These are phyloP conservation scores for Fusarium scirpi DNA, from an alignment of 2,329 filamentous ascomycete genomes.

Conservation along the genomic window DNA sequence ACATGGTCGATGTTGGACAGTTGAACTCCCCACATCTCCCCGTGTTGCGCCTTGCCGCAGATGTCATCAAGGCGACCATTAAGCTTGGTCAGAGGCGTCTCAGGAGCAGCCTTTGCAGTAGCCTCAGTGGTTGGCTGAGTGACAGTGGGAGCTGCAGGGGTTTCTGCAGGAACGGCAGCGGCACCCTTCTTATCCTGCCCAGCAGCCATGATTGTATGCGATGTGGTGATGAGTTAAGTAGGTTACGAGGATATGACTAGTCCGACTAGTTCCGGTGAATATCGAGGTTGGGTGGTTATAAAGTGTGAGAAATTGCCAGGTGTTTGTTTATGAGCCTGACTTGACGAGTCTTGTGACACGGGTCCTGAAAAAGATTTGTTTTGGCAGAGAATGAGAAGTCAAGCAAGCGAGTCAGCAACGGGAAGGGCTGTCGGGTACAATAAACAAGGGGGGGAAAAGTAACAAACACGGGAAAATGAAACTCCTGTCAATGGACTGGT, in stretches of 20 bases:
- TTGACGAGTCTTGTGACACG: slow-evolving; percentile 29
- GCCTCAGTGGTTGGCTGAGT: slow-evolving; percentile 2
- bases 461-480: slow-evolving; percentile 33
- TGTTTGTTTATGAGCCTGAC: slow-evolving; percentile 16
- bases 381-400: background rate
- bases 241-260: background rate
- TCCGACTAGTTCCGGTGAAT: background rate
- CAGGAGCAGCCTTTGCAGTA: slow-evolving; percentile 16
- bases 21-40: slow-evolving; percentile 88
- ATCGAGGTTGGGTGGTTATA: background rate
- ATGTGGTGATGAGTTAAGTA: background rate
- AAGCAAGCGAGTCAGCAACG: slow-evolving; percentile 19
- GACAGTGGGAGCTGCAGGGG: slow-evolving; percentile 9
- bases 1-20: slow-evolving; percentile 71
- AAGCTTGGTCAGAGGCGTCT: slow-evolving; percentile 65
- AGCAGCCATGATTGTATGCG: slow-evolving; percentile 46
- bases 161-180: slow-evolving; percentile 26
- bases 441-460: background rate
- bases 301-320: background rate
- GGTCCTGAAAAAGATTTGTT: slow-evolving; percentile 22
- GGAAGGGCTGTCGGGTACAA: slow-evolving; percentile 16
- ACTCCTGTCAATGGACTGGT: slow-evolving; percentile 13
- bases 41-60: slow-evolving; percentile 68
- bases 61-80: slow-evolving; percentile 69
- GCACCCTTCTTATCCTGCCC: slow-evolving; percentile 45